phyloP scores from a whole-genome alignment of 2,329 filamentous ascomycete species.

The Paraconiothyrium brasiliense region DNA sequence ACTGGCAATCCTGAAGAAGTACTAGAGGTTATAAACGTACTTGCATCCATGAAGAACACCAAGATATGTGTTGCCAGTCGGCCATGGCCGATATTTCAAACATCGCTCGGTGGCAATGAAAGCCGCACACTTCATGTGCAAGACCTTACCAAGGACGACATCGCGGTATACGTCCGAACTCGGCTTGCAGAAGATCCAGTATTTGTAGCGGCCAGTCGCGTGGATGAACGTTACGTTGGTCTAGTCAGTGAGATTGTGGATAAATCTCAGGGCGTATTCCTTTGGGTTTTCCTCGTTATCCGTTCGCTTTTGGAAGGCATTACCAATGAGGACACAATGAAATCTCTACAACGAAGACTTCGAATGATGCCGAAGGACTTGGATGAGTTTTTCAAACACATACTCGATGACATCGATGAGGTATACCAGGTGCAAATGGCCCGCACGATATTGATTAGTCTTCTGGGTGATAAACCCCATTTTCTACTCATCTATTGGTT shows the following conservation, averaged over 20 bases:
- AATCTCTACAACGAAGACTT: background rate
- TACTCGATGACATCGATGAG: background rate
- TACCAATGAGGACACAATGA: background rate
- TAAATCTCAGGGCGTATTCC: background rate
- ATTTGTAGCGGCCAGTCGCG: background rate
- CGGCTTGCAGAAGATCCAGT: background rate
- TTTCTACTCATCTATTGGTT: too few species aligned
- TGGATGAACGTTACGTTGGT: background rate
- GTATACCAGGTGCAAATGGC: background rate
- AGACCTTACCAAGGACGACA: background rate
- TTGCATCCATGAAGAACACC: slow-evolving; percentile 14
- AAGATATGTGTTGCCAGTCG: slow-evolving; percentile 34
- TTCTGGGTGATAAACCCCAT: too few species aligned
- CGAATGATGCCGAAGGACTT: background rate
- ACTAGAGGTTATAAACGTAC: slow-evolving; percentile 17
- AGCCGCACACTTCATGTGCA: background rate
- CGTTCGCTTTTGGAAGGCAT: background rate
- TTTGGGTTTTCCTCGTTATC: background rate
- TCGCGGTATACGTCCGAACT: background rate
- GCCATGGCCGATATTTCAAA: background rate
- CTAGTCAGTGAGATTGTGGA: background rate
- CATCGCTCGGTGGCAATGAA: too few species aligned
- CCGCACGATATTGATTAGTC: too few species aligned
- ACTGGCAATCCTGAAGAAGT: slow-evolving; percentile 24
- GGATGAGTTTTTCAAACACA: background rate